These are phyloP conservation scores for Crithidia brevicula DNA, from an alignment of 208 protist genomes.

Conservation along the genomic window DNA sequence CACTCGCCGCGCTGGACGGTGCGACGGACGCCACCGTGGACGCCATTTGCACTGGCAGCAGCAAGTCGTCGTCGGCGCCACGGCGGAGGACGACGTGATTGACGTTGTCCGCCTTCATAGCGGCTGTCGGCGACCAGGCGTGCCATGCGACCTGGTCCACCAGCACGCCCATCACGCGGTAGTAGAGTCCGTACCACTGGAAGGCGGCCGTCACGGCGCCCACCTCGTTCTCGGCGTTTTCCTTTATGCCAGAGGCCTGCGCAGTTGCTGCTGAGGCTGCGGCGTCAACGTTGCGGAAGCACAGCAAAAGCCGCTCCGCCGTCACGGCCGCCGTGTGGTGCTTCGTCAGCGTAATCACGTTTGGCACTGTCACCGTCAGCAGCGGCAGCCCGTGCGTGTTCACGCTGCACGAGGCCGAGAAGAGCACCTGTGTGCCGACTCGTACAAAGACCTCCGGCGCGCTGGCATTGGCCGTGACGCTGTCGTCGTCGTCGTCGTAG, in stretches of 20 bases:
- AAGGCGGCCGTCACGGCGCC: conserved; percentile 33
- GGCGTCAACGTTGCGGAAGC: conserved; percentile 30
- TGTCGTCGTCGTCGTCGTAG: conserved; percentile 7
- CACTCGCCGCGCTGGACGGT: not conserved
- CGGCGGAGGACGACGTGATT: conserved; percentile 61
- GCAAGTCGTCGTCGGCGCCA: conserved; percentile 39
- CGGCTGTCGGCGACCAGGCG: conserved; percentile 27
- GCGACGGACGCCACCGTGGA: not conserved
- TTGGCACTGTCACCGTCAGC: conserved; percentile 34
- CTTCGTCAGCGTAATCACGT: conserved; percentile 45
- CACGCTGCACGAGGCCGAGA: conserved; percentile 54
- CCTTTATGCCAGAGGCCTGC: conserved; percentile 3
- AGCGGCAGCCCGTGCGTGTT: conserved; percentile 56
- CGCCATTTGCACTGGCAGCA: conserved; percentile 45
- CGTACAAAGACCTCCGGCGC: conserved; percentile 15
- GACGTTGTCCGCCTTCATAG: conserved; percentile 40
- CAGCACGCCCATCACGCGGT: conserved; percentile 54
- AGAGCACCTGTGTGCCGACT: conserved; percentile 44
- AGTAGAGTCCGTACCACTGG: conserved; percentile 51
- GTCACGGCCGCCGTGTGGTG: conserved; percentile 44
- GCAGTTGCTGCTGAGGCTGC: conserved; percentile 13
- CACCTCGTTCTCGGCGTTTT: conserved; percentile 22
- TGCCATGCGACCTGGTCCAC: conserved; percentile 56
- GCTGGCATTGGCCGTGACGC: not conserved
- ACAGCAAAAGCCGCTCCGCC: conserved; percentile 41